Evolutionary conservation across 495 filamentous ascomycete genomes (phyloP).

Genomic region (Penicillium maclennaniae): DNA sequence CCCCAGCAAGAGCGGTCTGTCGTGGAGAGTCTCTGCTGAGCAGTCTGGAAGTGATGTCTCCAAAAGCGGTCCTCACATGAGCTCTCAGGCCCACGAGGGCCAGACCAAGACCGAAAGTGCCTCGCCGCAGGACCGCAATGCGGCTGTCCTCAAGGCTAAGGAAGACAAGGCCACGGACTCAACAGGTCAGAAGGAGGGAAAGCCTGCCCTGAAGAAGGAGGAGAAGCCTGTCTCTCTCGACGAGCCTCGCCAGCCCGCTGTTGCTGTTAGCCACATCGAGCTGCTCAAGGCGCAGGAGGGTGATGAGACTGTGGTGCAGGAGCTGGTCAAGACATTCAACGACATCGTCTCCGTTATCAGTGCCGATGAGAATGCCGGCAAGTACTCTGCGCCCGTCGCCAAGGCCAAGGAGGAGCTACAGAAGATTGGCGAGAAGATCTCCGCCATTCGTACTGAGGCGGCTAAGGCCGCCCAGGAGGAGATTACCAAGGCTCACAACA

Average conservation of each 20-base stretch:
- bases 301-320: slow-evolving; percentile 82
- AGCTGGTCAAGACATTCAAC: slow-evolving; percentile 92
- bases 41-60: slow-evolving; percentile 40
- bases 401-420: slow-evolving; percentile 82
- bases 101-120: slow-evolving; percentile 30
- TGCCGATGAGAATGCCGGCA: slow-evolving; percentile 65
- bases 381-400: slow-evolving; percentile 68
- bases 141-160: slow-evolving; percentile 42
- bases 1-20: slow-evolving; percentile 78
- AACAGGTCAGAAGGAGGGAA: slow-evolving; percentile 22
- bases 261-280: slow-evolving; percentile 64
- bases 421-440: slow-evolving; percentile 70
- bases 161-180: slow-evolving; percentile 36
- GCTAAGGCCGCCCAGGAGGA: slow-evolving; percentile 71
- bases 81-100: slow-evolving; percentile 35
- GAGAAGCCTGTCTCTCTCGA: slow-evolving; percentile 29
- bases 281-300: slow-evolving; percentile 67
- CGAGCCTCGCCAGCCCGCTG: slow-evolving; percentile 31
- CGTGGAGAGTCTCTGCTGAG: slow-evolving; percentile 68
- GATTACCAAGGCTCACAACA: slow-evolving; percentile 63
- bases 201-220: slow-evolving; percentile 30
- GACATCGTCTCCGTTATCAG: slow-evolving; percentile 92
- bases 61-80: slow-evolving; percentile 47
- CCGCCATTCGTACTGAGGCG: slow-evolving; percentile 60
- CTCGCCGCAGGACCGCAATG: slow-evolving; percentile 33